These are phyloP conservation scores for Cantharellus anzutake DNA, from an alignment of 768 basidiomycete species.

Conservation along the genomic window DNA sequence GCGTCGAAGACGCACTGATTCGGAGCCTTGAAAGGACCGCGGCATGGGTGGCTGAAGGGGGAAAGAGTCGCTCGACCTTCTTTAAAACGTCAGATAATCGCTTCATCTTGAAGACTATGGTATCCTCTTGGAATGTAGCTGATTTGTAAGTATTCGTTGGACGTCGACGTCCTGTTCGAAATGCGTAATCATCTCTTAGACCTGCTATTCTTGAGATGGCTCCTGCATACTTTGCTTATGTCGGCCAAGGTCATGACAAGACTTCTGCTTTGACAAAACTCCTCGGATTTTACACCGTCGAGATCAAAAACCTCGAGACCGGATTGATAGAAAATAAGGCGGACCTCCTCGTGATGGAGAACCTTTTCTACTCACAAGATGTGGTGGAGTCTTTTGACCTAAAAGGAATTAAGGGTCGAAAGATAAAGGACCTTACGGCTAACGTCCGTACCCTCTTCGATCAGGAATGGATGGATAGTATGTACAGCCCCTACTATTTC, in stretches of 20 bases:
- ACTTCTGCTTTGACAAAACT: conserved; percentile 61
- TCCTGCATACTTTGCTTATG: conserved; percentile 63
- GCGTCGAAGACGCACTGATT: conserved; percentile 39
- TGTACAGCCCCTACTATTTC: conserved; percentile 3
- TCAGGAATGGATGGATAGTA: conserved; percentile 72
- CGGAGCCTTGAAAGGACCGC: conserved; percentile 38
- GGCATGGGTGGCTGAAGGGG: conserved; percentile 53
- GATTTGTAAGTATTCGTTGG: conserved; percentile 39
- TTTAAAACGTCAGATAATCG: conserved; percentile 65
- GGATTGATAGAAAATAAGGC: conserved; percentile 44
- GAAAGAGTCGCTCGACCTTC: conserved; percentile 65
- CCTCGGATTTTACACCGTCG: conserved; percentile 64
- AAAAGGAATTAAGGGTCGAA: conserved; percentile 66
- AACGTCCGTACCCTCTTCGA: conserved; percentile 47
- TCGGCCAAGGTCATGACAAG: conserved; percentile 46
- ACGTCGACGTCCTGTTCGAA: not conserved
- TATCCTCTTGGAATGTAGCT: conserved; percentile 74
- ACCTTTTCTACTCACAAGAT: conserved; percentile 53
- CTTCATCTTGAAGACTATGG: conserved; percentile 70
- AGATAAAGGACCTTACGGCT: conserved; percentile 32
- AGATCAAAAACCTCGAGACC: conserved; percentile 53
- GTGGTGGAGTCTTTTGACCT: conserved; percentile 58
- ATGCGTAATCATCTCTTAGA: conserved; percentile 19
- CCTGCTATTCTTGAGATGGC: conserved; percentile 62
- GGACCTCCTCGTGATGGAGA: conserved; percentile 74